These are phyloP conservation scores for Neurospora crassa DNA, from an alignment of 2,329 filamentous ascomycete species.

Conservation along the genomic window DNA sequence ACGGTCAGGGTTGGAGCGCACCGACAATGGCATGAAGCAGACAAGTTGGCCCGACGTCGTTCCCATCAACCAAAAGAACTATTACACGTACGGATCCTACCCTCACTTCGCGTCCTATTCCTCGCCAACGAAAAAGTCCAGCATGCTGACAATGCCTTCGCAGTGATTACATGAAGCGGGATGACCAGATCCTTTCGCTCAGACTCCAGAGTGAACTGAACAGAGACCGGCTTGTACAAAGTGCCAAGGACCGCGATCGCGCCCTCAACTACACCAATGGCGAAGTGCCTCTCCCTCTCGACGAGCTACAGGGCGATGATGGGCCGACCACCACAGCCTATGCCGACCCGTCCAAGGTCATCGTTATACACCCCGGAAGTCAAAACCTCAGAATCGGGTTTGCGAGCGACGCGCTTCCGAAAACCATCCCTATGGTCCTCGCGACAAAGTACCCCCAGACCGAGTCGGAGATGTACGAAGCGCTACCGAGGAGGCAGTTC, in stretches of 20 bases:
- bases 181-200: conserved; percentile 88
- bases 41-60: conserved; percentile 86
- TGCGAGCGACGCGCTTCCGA: conserved; percentile 90
- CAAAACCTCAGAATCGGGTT: conserved; percentile 92
- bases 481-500: conserved; percentile 62
- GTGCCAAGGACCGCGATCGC: conserved; percentile 78
- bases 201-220: conserved; percentile 82
- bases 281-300: conserved; percentile 51
- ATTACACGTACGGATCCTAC: conserved; percentile 67
- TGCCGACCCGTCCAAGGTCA: conserved; percentile 75
- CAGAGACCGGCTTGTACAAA: conserved; percentile 73
- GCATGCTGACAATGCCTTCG: conserved; percentile 15
- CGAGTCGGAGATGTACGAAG: conserved; percentile 75
- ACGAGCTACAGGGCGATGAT: conserved; percentile 49
- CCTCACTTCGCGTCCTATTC: background rate
- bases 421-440: conserved; percentile 87
- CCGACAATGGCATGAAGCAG: conserved; percentile 96
- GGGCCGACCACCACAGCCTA: conserved; percentile 48
- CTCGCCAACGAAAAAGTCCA: background rate
- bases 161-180: conserved; percentile 95
- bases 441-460: conserved; percentile 68
- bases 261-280: conserved; percentile 66
- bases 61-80: conserved; percentile 99
- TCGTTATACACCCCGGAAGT: conserved; percentile 91
- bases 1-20: conserved; percentile 73